These are phyloP conservation scores for Wakefieldia striispora DNA, from an alignment of 768 basidiomycete genomes.

Conservation along the genomic window DNA sequence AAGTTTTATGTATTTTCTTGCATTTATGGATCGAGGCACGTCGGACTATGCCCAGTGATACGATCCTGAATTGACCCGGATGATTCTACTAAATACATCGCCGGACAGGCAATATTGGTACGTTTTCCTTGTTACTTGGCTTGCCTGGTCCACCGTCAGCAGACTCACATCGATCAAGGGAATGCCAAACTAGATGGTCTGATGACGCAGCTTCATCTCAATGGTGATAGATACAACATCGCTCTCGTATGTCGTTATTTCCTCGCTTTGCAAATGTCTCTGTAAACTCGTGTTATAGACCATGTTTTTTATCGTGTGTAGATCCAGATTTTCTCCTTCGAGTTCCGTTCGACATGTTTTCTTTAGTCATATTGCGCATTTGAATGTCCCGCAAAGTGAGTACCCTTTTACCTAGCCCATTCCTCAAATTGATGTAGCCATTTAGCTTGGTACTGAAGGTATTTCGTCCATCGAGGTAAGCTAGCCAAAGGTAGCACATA, in stretches of 20 bases:
- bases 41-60: neutral
- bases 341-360: neutral
- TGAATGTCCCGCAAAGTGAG: slow-evolving; percentile 69
- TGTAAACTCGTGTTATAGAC: slow-evolving; percentile 40
- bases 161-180: slow-evolving; percentile 29
- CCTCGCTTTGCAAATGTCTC: neutral
- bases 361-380: slow-evolving; percentile 37
- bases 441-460: slow-evolving; percentile 48
- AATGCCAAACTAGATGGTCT: slow-evolving; percentile 71
- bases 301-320: slow-evolving; percentile 65
- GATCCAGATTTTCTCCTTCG: neutral
- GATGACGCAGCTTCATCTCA: slow-evolving; percentile 50
- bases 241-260: slow-evolving; percentile 47
- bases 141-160: neutral
- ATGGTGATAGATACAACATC: slow-evolving; percentile 61
- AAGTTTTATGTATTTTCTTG: slow-evolving; percentile 56
- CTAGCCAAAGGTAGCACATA: neutral
- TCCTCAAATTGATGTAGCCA: neutral
- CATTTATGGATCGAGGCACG: slow-evolving; percentile 62
- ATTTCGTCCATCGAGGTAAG: slow-evolving; percentile 60
- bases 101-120: slow-evolving; percentile 54
- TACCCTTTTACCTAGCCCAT: neutral
- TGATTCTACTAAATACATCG: neutral
- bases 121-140: slow-evolving; percentile 1
- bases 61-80: neutral